Percentiles rank a stretch among this genome's conserved stretches.
Conservation (phyloP, 805 yeast genomes). For the Phaffomyces opuntiae region DNA sequence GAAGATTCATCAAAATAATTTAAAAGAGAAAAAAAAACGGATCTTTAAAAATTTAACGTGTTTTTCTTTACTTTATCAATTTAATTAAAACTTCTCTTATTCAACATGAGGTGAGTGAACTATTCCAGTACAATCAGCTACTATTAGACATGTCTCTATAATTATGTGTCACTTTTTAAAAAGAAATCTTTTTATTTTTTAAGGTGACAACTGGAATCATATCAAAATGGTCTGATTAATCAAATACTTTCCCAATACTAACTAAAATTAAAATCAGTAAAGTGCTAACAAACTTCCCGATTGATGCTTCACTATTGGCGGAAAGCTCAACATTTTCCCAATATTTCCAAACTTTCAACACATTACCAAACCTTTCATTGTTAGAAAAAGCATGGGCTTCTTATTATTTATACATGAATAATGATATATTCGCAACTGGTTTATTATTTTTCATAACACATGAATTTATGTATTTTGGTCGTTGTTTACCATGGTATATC, state of each 20-base stretch:
- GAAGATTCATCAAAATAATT: too few relatives aligned
- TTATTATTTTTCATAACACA: constrained; percentile 71
- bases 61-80: background rate
- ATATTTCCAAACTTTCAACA: too few relatives aligned
- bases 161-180: background rate
- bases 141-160: background rate
- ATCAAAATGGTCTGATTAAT: background rate
- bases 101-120: background rate
- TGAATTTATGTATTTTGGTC: constrained; percentile 82
- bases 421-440: constrained; percentile 89
- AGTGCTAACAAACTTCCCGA: too few relatives aligned
- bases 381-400: constrained; percentile 79
- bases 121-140: background rate
- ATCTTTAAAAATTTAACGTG: background rate
- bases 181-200: too few relatives aligned
- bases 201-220: too few relatives aligned
- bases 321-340: background rate
- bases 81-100: too few relatives aligned
- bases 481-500: constrained; percentile 87
- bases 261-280: too few relatives aligned
- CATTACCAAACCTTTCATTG: constrained; percentile 6
- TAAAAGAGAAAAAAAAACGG: too few relatives aligned
- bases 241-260: background rate
- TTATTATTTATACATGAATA: constrained; percentile 73
- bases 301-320: background rate